Evolutionary conservation across 2,329 filamentous ascomycete species (phyloP), one percentile per base, ranked within the genome.

Genomic region (Scorias spongiosa): DNA sequence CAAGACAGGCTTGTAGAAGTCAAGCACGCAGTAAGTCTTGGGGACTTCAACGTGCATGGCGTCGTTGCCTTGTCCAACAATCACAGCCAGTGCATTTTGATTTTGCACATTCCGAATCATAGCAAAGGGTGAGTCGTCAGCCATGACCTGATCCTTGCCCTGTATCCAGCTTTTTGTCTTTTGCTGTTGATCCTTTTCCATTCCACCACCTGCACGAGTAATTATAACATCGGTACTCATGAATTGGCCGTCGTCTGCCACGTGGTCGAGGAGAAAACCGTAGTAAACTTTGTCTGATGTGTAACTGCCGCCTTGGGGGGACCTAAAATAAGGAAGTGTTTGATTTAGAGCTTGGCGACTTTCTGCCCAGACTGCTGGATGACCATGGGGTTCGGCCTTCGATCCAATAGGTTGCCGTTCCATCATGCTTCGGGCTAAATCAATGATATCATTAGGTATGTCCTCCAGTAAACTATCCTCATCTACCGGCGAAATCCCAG

Each of bases 1-100:
- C 41, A 80, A 66, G 0, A 79, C 81, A 10, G 83, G 65, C 41
- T 78, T 74, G 56, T 84, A 87, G 57, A 70, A 78, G n/a, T 69
- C 80, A 37, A 87, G 65, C 0, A 85, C 75, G 44, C 72, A 77
- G 52, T 78, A 86, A 1, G 69, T 63, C 45, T 79, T 67, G 0
- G 73, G 71, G 7, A 79, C 63, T 20, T 66, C 62, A 1, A 67
- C 68, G 0, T 67, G 65, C 14, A 71, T 65, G 17, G 67, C 56
- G 2, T 57, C 55, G 48, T 78, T 74, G 43, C 69, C 58, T 12
- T 69, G 57, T 1, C 80, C 78, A 70, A 54, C 47, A 34, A 62
- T 60, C 28, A 66, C 51, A 32, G 71, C 71, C 1, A 85, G 58
- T 0, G 77, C 69, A n/a, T 68, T 61, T 17, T 65, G 60, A 1